Conservation (phyloP, 768 basidiomycete genomes). For the Cystobasidium ongulense region DNA sequence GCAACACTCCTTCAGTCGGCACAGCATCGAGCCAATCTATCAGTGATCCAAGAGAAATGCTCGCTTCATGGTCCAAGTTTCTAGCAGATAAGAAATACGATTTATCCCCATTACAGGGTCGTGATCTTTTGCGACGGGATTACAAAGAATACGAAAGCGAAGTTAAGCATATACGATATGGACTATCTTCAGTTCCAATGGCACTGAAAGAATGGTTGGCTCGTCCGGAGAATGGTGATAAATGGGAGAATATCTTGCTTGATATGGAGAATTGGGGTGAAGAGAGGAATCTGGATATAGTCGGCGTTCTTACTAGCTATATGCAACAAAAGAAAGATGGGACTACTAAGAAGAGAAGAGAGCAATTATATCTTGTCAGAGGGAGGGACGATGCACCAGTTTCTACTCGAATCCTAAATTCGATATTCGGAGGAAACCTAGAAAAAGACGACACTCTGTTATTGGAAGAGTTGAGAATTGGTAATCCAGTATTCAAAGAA, state of each 20-base stretch:
- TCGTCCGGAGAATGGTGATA: conserved; percentile 38
- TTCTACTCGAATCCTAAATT: not conserved
- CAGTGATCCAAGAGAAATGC: not conserved
- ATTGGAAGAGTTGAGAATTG: not conserved
- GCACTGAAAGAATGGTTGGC: conserved; percentile 54
- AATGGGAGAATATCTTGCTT: conserved; percentile 45
- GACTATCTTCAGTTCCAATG: conserved; percentile 74
- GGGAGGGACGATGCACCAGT: not conserved
- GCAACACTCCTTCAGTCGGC: conserved; percentile 31
- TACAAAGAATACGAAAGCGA: conserved; percentile 75
- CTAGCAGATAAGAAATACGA: conserved; percentile 55
- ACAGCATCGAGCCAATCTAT: conserved; percentile 24
- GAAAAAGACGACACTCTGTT: conserved; percentile 18
- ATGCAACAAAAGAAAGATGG: not conserved
- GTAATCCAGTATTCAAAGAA: not conserved
- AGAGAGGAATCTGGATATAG: conserved; percentile 57
- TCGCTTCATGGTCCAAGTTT: conserved; percentile 13
- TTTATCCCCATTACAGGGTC: conserved; percentile 59
- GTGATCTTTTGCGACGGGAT: conserved; percentile 82
- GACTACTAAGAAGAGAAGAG: conserved; percentile 17
- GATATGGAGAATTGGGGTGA: conserved; percentile 57
- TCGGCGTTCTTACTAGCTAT: conserved; percentile 63
- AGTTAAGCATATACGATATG: conserved; percentile 56
- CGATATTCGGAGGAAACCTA: not conserved
- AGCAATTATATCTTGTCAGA: conserved; percentile 9